Base-by-base conservation (phyloP, 352 stramenopile species). In the Lagenidium sp. region DNA sequence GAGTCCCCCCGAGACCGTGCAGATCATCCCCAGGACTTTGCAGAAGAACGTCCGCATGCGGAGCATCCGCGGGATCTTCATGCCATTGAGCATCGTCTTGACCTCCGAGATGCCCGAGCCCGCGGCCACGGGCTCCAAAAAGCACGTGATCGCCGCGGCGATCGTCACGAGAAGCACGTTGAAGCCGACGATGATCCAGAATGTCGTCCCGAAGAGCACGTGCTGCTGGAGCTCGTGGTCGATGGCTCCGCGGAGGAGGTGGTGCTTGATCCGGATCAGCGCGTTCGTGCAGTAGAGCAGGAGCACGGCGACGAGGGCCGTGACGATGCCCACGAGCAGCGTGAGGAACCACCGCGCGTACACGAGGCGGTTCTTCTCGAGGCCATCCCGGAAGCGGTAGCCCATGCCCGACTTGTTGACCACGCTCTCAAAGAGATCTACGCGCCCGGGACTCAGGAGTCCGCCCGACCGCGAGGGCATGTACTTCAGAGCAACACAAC, bases 21-120 rank as follows among this genome's bases (percentile, higher is more conserved):
- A 85, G 22, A 94, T 78, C 1, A 75, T 95, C 12, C 85, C 87
- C 4, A 96, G 57, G 24, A 95, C 68, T 60, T 97, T 97, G 50
- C 78, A 84, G 36, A 90, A 60, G 36, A 96, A 76, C 15, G 81
- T 90, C 20, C 67, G 65, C 41, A 93, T 53, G 1, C 81, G 72
- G 25, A 93, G 30, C 55, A 93, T 62, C 0, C 73, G 74, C 5
- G 72, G 79, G 38, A 92, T 92, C 44, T 92, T 92, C 61, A 92
- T 85, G 30, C 79, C 89, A 51, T 97, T 97, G 10, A 97, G 70
- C 45, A 88, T 96, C 12, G 82, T 91, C 59, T 97, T 97, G 40
- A 97, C 78, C 57, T 96, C 85, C 18, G 86, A 94, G 36, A 97
- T 96, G 20, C 88, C 87, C 15, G 80, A 93, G 38, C 80, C 80